phyloP scores from a whole-genome alignment of 1,139 yeast species.

The Pneumocystis oryctolagi region DNA sequence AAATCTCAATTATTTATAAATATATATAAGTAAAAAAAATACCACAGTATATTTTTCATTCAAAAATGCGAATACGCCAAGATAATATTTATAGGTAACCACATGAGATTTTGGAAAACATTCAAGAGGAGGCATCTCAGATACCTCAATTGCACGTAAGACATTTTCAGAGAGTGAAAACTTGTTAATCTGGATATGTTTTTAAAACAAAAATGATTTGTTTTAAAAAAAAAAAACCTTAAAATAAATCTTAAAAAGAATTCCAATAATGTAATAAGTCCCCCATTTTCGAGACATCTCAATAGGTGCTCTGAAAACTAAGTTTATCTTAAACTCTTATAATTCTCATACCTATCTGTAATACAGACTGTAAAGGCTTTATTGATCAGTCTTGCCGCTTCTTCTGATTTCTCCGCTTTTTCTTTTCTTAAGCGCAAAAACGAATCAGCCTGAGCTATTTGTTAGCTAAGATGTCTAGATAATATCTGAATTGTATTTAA shows the following conservation, averaged over 20 bases:
- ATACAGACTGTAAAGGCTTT: conserved; percentile 62
- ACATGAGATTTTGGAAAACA: conserved; percentile 38
- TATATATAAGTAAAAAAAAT: neutral
- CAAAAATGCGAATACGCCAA: conserved; percentile 47
- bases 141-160: conserved; percentile 53
- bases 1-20: neutral
- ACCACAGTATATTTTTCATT: conserved; percentile 39
- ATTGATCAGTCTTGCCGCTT: conserved; percentile 41
- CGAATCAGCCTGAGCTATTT: conserved; percentile 1
- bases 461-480: neutral
- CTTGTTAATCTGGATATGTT: conserved; percentile 40
- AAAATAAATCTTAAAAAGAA: conserved; percentile 60
- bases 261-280: conserved; percentile 59
- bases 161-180: conserved; percentile 65
- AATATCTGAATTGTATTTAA: neutral
- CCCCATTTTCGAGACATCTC: conserved; percentile 43
- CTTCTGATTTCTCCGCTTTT: conserved; percentile 40
- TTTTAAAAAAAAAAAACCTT: conserved; percentile 26
- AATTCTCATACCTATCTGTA: conserved; percentile 36
- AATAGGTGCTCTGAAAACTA: conserved; percentile 31
- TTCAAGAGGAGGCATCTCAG: conserved; percentile 39
- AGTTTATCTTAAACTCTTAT: neutral
- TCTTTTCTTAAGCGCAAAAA: conserved; percentile 15
- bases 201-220: neutral
- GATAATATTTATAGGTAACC: conserved; percentile 49